Evolutionary conservation across 306 rosid genomes (phyloP), one percentile per base, ranked within the genome.

Genomic region (Argentina anserina): DNA sequence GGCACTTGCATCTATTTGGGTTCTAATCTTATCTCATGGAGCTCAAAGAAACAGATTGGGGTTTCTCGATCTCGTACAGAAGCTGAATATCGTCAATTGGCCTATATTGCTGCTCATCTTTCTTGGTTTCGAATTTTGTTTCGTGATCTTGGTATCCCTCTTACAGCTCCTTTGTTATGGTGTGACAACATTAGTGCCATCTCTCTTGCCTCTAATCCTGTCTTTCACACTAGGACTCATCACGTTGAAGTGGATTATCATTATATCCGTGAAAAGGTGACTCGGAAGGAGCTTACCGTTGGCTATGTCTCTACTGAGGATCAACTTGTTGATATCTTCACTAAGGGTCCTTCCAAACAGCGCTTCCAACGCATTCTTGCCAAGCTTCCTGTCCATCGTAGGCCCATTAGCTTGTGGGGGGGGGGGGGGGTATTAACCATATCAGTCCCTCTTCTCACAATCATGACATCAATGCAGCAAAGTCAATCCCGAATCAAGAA

Each of bases 1-100:
- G 55, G 72, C 9, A 1, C 15, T 4, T 67, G 55, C 21, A 50
- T 67, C 7, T 67, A n/a, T 17, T 25, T 40, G 7, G 52, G 39
- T 28, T 1, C 20, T 1, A 67, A 42, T 41, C 15, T 67, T 31
- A 23, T 67, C 2, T 13, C 36, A 0, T 67, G 52, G 52, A 42
- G 52, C 13, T 67, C 72, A 8, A 67, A 67, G 43, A 67, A 67
- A 56, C 72, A 67, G 43, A 3, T 25, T 10, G 72, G 26, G 1
- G 53, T 67, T 3, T 26, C 56, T 9, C 52, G 55, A 1, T 17
- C 53, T 47, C 53, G n/a, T n/a, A n/a, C n/a, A n/a, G n/a, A n/a
- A n/a, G n/a, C n/a, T 0, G 53, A 47, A 9, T 18, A 15, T 4
- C 53, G n/a, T n/a, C n/a, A 47, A 1, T 6, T 47, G 3, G 53